phyloP scores from a whole-genome alignment of 108 stramenopile species.

The Cyclostephanos tholiformis region DNA sequence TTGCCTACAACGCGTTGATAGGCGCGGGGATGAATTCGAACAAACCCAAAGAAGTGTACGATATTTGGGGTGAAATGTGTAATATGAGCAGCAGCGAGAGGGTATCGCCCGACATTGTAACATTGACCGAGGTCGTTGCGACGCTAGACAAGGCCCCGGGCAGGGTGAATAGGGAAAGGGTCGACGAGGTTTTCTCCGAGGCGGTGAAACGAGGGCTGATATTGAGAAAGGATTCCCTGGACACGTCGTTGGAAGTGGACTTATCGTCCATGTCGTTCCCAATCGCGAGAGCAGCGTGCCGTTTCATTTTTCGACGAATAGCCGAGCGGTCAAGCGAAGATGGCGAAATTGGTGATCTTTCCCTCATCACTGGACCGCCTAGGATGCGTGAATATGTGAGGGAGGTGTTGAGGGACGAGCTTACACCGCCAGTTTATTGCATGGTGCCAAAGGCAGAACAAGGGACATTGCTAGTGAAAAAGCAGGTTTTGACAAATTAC shows the following conservation, averaged over 20 bases:
- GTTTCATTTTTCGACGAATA: conserved; percentile 56
- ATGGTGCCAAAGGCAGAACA: conserved; percentile 52
- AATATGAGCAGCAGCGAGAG: conserved; percentile 28
- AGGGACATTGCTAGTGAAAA: conserved; percentile 53
- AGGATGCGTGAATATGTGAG: conserved; percentile 62
- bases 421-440: conserved; percentile 55
- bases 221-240: conserved; percentile 54
- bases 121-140: conserved; percentile 74
- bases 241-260: conserved; percentile 70
- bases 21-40: conserved; percentile 67
- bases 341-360: conserved; percentile 52
- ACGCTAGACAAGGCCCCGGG: conserved; percentile 55
- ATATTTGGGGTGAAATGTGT: conserved; percentile 77
- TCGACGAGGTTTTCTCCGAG: conserved; percentile 71
- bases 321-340: conserved; percentile 19
- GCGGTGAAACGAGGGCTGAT: conserved; percentile 71
- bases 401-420: conserved; percentile 57
- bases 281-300: conserved; percentile 71
- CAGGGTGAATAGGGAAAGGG: conserved; percentile 33
- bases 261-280: conserved; percentile 74
- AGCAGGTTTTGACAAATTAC: conserved; percentile 34
- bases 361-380: conserved; percentile 71
- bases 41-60: conserved; percentile 55
- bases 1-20: conserved; percentile 82
- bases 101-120: conserved; percentile 78